Base-by-base conservation (phyloP, 129 eudicot species). In the Lonicera japonica region DNA sequence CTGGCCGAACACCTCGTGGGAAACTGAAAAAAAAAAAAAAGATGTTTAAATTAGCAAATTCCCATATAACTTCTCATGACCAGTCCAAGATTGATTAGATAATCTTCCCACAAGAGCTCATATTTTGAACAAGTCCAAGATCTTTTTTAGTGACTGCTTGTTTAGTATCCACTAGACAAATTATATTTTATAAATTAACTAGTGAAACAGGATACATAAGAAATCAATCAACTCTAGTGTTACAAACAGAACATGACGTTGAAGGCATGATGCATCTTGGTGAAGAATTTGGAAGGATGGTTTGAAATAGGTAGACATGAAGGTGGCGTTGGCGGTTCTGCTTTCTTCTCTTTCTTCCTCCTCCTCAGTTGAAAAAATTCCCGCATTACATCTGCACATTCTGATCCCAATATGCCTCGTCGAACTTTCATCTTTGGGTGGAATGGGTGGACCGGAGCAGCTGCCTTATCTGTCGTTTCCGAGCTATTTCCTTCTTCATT, bases 391-490 rank as follows among this genome's bases (percentile, higher is more conserved):
- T 85, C 85, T 15, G 96, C 91, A 68, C 99, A 92, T 40, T 88
- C 96, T 43, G 95, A 59, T 41, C 87, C 76, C 73, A 92, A 76
- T 21, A 92, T 80, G 67, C 95, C 88, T 74, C 99, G 74, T 61
- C 98, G 75, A 5, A 92, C 66, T 9, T 2, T 66, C 60, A 92
- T 80, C 58, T 85, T 88, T 21, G 95, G 99, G 79, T 92, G 96
- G 68, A 92, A 92, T 0, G 99, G 96, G 55, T 92, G 99, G 20
- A 80, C 77, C 6, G 96, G 96, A 53, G 88, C 88, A 56, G 89
- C 72, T 15, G 95, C 80, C 69, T 82, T 84, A 16, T 82, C 86
- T 40, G 77, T 16, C 20, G 54, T 34, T 56, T 66, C 82, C 50
- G 64, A 53, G 70, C 73, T 75, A n/a, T 58, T 73, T 64, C 75